Conservation (phyloP, 192 early-diverging fungal species). For the Pilaira anomala region DNA sequence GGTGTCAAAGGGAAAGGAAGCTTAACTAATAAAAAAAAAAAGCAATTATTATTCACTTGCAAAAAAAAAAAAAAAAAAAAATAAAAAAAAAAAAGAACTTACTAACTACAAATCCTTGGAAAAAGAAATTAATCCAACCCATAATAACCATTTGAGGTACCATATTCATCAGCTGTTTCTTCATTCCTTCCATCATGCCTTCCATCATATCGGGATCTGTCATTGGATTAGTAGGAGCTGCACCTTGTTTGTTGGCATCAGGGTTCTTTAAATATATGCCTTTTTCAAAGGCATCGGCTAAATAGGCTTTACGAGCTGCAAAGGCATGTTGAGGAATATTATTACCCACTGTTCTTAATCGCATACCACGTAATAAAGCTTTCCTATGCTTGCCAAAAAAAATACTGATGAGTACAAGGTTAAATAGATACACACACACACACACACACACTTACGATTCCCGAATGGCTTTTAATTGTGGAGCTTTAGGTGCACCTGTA, state of each 20-base stretch:
- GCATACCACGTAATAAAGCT: slow-evolving; percentile 70
- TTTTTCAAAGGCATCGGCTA: slow-evolving; percentile 75
- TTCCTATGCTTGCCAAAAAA: slow-evolving; percentile 41
- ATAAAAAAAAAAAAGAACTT: slow-evolving; percentile 28
- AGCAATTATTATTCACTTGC: slow-evolving; percentile 67
- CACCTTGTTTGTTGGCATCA: slow-evolving; percentile 47
- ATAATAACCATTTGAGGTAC: slow-evolving; percentile 99
- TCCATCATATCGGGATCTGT: slow-evolving; percentile 90
- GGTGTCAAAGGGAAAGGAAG: slow-evolving; percentile 94
- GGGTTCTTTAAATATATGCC: slow-evolving; percentile 88
- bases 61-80: slow-evolving; percentile 3
- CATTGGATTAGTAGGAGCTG: slow-evolving; percentile 76
- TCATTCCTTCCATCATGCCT: slow-evolving; percentile 97
- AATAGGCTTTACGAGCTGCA: slow-evolving; percentile 62
- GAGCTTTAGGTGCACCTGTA: slow-evolving; percentile 75
- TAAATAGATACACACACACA: not conserved
- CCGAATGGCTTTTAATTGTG: slow-evolving; percentile 73
- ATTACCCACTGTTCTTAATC: slow-evolving; percentile 64
- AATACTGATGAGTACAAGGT: not conserved
- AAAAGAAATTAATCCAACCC: slow-evolving; percentile 99
- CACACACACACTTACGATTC: slow-evolving; percentile 57
- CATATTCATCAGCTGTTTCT: slow-evolving; percentile 96
- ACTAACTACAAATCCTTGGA: slow-evolving; percentile 95
- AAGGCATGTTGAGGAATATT: slow-evolving; percentile 75
- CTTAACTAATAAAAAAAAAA: slow-evolving; percentile 62